These are phyloP conservation scores for Tanacetum coccineum DNA, from an alignment of 129 eudicot species.

Conservation along the genomic window DNA sequence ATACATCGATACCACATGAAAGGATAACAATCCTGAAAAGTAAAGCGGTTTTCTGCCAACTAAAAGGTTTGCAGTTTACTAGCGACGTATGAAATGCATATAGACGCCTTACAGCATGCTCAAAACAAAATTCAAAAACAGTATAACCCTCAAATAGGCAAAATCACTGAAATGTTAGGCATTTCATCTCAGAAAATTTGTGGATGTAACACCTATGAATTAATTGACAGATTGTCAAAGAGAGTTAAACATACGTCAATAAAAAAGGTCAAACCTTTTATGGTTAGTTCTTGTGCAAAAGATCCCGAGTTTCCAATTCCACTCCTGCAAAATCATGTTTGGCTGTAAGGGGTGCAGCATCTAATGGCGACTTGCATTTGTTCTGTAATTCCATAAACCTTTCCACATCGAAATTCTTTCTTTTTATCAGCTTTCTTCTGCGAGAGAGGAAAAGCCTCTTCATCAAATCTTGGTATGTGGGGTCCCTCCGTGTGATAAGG, in stretches of 20 bases:
- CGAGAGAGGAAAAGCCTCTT: slow-evolving; percentile 71
- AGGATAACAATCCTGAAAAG: no score
- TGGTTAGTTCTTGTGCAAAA: slow-evolving; percentile 43
- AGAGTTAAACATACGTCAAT: slow-evolving; percentile 20
- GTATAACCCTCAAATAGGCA: slow-evolving; percentile 14
- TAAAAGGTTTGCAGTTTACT: no score
- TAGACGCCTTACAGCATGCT: slow-evolving; percentile 1
- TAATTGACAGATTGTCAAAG: background rate
- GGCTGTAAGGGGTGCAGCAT: slow-evolving; percentile 34
- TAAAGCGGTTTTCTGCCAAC: no score
- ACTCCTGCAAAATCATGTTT: slow-evolving; percentile 46
- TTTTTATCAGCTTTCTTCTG: no score
- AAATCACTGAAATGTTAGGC: slow-evolving; percentile 8
- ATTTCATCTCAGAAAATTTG: slow-evolving; percentile 14
- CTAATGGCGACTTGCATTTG: slow-evolving; percentile 50
- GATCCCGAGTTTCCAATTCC: slow-evolving; percentile 47
- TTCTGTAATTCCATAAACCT: slow-evolving; percentile 63
- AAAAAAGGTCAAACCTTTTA: slow-evolving; percentile 17
- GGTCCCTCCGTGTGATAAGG: slow-evolving; percentile 76
- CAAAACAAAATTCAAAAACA: background rate
- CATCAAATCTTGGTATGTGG: slow-evolving; percentile 81
- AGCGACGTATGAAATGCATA: no score
- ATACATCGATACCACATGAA: no score
- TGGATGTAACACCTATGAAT: background rate
- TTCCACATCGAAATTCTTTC: slow-evolving; percentile 52